These are phyloP conservation scores for Phytophthora constricta DNA, from an alignment of 352 stramenopile species.

Conservation along the genomic window DNA sequence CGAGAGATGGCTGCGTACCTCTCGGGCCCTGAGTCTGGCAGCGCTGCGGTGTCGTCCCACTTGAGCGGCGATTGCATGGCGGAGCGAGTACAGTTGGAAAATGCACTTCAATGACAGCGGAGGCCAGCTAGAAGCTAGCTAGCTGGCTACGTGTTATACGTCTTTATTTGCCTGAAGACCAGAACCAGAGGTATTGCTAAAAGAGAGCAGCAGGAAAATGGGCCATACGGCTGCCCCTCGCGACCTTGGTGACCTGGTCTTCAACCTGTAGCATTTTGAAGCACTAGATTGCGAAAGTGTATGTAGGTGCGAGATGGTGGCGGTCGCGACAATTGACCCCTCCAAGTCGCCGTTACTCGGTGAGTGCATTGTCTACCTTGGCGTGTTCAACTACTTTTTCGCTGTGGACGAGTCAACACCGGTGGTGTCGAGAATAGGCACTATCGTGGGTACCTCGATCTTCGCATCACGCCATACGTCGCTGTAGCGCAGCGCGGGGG, in stretches of 20 bases:
- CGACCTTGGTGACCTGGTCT: too few relatives aligned
- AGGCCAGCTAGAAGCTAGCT: too few relatives aligned
- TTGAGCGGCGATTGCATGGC: slow-evolving; percentile 21
- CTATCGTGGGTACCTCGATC: slow-evolving; percentile 39
- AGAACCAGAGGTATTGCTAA: not conserved
- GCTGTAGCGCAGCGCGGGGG: slow-evolving; percentile 8
- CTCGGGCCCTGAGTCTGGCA: slow-evolving; percentile 1
- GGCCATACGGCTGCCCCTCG: not conserved
- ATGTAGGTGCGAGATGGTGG: slow-evolving; percentile 8
- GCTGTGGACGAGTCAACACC: slow-evolving; percentile 46
- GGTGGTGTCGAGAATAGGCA: slow-evolving; percentile 63
- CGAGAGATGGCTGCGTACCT: slow-evolving; percentile 12
- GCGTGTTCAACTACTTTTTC: slow-evolving; percentile 73
- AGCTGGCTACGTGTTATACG: too few relatives aligned
- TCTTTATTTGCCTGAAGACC: too few relatives aligned
- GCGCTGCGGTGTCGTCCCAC: slow-evolving; percentile 8
- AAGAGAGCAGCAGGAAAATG: not conserved
- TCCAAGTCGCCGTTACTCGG: slow-evolving; percentile 42
- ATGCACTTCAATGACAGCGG: too few relatives aligned
- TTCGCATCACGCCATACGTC: slow-evolving; percentile 55
- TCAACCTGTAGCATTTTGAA: too few relatives aligned
- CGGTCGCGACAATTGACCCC: slow-evolving; percentile 1
- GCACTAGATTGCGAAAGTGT: not conserved
- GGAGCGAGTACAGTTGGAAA: slow-evolving; percentile 21
- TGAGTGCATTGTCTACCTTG: slow-evolving; percentile 62